Evolutionary conservation across 768 basidiomycete species (phyloP).

Genomic region (Suillus variegatus): DNA sequence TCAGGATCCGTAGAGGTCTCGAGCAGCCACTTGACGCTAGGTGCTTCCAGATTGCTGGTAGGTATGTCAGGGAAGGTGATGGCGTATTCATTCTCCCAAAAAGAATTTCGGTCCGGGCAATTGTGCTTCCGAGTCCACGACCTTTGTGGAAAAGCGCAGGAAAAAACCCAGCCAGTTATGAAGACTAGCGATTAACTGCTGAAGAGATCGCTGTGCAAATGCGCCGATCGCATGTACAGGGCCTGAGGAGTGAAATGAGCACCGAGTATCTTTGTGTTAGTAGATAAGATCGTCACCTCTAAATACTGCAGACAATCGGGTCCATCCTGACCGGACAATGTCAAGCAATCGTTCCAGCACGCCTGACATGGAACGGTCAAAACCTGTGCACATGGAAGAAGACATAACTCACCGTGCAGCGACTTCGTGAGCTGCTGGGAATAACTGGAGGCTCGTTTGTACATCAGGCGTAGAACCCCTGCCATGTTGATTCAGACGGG

Average conservation of each 20-base stretch:
- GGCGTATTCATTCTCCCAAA: neutral
- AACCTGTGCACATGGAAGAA: neutral
- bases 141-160: neutral
- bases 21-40: conserved; percentile 10
- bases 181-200: neutral
- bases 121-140: neutral
- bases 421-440: neutral
- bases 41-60: neutral
- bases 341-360: neutral
- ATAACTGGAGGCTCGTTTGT: neutral
- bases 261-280: neutral
- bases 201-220: neutral
- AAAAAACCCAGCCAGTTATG: neutral
- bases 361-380: neutral
- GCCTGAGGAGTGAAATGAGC: neutral
- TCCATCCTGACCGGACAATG: neutral
- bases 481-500: neutral
- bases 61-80: neutral
- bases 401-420: neutral
- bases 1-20: neutral
- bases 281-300: neutral
- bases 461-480: neutral
- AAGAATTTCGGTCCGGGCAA: too few relatives aligned
- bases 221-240: neutral
- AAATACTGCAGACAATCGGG: neutral